Percentiles rank a stretch among this genome's conserved stretches.
Evolutionary conservation across 257 asterid genomes (phyloP).

Genomic region (Nicotiana attenuata): DNA sequence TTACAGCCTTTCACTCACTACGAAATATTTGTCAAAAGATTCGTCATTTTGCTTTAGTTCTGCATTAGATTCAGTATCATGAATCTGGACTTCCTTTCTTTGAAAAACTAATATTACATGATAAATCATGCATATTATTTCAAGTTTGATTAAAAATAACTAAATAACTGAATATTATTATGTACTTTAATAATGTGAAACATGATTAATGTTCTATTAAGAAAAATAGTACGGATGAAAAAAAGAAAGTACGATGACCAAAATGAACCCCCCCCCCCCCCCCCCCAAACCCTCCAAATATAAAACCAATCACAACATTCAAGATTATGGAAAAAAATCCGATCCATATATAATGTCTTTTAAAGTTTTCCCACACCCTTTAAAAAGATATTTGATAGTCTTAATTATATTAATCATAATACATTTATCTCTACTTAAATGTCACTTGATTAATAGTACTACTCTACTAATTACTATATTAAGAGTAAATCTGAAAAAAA

Average conservation of each 20-base stretch:
- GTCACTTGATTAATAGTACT: no score
- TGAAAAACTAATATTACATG: neutral
- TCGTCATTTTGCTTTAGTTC: neutral
- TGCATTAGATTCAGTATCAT: constrained; percentile 9
- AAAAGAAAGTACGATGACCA: neutral
- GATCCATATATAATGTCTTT: no score
- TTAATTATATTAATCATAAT: no score
- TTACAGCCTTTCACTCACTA: constrained; percentile 8
- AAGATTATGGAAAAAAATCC: no score
- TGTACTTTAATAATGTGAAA: neutral
- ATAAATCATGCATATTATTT: constrained; percentile 1
- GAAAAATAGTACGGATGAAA: neutral
- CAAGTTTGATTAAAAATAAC: neutral
- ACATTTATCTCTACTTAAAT: no score
- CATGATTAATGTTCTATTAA: neutral
- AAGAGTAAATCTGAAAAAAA: no score
- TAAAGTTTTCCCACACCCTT: no score
- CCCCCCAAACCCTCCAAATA: no score
- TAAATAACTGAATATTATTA: neutral
- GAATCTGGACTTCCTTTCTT: constrained; percentile 11
- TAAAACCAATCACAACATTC: no score
- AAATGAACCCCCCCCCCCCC: neutral
- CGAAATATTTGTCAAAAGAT: constrained; percentile 1
- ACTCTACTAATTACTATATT: no score
- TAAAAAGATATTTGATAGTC: no score